phyloP scores from a whole-genome alignment of 1,139 yeast genomes.

The Saccharomyces hybrid region DNA sequence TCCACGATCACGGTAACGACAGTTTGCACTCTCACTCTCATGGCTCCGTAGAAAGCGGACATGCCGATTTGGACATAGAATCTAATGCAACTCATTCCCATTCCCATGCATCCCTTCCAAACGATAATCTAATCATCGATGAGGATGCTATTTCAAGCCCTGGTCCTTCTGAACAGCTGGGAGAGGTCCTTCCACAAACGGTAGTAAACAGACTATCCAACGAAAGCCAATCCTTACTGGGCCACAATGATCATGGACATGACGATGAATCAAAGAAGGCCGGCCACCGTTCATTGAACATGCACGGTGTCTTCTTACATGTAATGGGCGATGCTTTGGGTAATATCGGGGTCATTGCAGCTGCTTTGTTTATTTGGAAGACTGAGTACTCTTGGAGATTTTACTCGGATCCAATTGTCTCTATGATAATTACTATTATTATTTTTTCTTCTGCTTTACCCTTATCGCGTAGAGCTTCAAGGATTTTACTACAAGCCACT shows the following conservation, averaged over 20 bases:
- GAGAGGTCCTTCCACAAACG: conserved; percentile 24
- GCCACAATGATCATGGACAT: conserved; percentile 23
- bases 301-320: conserved; percentile 95
- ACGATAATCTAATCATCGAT: conserved; percentile 10
- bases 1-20: conserved; percentile 72
- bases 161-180: conserved; percentile 14
- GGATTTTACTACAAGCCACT: conserved; percentile 86
- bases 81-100: conserved; percentile 19
- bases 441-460: conserved; percentile 91
- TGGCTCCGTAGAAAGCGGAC: conserved; percentile 2
- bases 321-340: conserved; percentile 96
- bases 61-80: conserved; percentile 40
- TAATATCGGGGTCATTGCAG: conserved; percentile 82
- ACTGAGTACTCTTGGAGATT: conserved; percentile 84
- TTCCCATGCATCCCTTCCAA: conserved; percentile 19
- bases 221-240: conserved; percentile 34
- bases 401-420: conserved; percentile 79
- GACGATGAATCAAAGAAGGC: conserved; percentile 12
- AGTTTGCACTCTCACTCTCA: conserved; percentile 47
- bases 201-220: conserved; percentile 19
- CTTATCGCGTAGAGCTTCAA: conserved; percentile 75
- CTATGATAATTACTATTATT: conserved; percentile 76
- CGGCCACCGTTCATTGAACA: conserved; percentile 64
- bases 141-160: conserved; percentile 1
- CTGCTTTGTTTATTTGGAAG: conserved; percentile 91